Conservation (phyloP, 805 yeast genomes). For the Ogataea henricii region DNA sequence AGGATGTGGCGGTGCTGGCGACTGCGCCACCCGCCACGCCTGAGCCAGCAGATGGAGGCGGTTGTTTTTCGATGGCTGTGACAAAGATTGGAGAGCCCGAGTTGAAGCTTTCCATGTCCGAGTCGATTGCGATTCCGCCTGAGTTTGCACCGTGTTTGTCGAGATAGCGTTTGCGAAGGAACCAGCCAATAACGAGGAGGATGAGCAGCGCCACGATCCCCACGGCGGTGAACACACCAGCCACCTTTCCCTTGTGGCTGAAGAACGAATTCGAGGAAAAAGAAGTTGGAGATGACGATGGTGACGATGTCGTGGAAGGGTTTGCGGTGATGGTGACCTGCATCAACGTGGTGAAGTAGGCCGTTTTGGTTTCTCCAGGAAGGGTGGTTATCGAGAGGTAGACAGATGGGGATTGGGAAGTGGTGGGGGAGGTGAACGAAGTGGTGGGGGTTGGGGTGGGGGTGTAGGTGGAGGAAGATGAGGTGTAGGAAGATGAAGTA, state of each 20-base stretch:
- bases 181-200: constrained; percentile 44
- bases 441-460: constrained; percentile 8
- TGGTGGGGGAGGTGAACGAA: constrained; percentile 17
- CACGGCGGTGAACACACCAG: constrained; percentile 81
- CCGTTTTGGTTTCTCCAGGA: constrained; percentile 24
- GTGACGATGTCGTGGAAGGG: constrained; percentile 8
- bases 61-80: constrained; percentile 9
- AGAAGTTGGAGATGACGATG: constrained; percentile 6
- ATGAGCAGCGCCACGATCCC: constrained; percentile 60
- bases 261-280: constrained; percentile 48
- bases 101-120: constrained; percentile 22
- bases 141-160: constrained; percentile 4
- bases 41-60: not conserved
- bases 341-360: constrained; percentile 26
- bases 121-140: constrained; percentile 21
- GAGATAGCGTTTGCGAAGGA: constrained; percentile 25
- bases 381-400: constrained; percentile 24
- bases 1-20: not conserved
- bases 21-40: not conserved
- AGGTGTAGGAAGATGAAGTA: constrained; percentile 13
- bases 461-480: constrained; percentile 16
- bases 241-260: constrained; percentile 72
- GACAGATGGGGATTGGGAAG: constrained; percentile 16
- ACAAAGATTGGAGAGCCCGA: constrained; percentile 24
- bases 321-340: constrained; percentile 21